phyloP scores from a whole-genome alignment of 2,329 filamentous ascomycete species.

The Penicillium sp. region DNA sequence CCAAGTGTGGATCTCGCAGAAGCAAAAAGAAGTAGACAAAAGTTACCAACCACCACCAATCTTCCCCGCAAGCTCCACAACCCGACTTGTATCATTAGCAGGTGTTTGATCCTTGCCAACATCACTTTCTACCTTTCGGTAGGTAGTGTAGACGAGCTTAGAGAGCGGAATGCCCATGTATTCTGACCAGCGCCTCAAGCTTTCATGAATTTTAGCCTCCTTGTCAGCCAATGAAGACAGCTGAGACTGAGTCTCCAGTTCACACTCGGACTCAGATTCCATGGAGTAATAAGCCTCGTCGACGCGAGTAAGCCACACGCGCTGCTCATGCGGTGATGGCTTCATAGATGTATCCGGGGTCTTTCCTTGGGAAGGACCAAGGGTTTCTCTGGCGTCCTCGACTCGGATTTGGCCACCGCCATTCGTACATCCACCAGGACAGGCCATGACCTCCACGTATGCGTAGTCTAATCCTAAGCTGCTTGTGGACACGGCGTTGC shows the following conservation, averaged over 20 bases:
- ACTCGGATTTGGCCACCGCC: constrained; percentile 93
- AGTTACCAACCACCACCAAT: constrained; percentile 86
- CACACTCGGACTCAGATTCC: constrained; percentile 54
- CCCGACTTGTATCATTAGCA: constrained; percentile 70
- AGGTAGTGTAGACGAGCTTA: constrained; percentile 79
- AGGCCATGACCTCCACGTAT: constrained; percentile 99
- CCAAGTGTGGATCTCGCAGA: background rate
- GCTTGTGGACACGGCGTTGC: constrained; percentile 29
- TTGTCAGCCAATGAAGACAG: constrained; percentile 26
- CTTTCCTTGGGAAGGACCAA: constrained; percentile 18
- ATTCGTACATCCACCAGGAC: constrained; percentile 97
- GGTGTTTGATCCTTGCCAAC: constrained; percentile 69
- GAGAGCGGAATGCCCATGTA: constrained; percentile 68
- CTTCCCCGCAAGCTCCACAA: constrained; percentile 84
- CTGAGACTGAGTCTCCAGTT: constrained; percentile 28
- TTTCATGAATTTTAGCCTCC: constrained; percentile 54
- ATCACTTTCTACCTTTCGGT: constrained; percentile 89
- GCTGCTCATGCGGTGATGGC: constrained; percentile 74
- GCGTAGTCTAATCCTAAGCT: constrained; percentile 62
- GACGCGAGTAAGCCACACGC: constrained; percentile 75
- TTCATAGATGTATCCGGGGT: constrained; percentile 43
- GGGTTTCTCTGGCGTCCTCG: constrained; percentile 61
- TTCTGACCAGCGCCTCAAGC: constrained; percentile 72
- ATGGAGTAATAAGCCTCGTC: constrained; percentile 89
- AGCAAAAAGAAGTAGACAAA: background rate